phyloP scores from a whole-genome alignment of 129 eudicot species.

The Scalesia atractyloides region DNA sequence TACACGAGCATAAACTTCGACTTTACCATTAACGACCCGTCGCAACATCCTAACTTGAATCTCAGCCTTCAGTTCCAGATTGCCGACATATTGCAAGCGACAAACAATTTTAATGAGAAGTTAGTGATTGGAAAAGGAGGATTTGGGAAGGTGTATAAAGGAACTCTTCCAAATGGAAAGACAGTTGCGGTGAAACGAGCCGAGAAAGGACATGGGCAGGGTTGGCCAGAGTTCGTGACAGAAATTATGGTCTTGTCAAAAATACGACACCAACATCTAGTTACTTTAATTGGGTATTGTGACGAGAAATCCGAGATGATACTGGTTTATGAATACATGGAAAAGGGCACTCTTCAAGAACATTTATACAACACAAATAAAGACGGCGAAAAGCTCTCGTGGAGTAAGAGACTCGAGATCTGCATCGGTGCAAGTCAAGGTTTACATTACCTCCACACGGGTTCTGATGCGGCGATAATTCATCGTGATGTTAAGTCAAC shows the following conservation, averaged over 20 bases:
- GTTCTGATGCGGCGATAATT: slow-evolving; percentile 50
- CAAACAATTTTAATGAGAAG: slow-evolving; percentile 45
- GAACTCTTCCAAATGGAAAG: slow-evolving; percentile 43
- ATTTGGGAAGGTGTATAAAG: slow-evolving; percentile 70
- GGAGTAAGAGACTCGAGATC: slow-evolving; percentile 61
- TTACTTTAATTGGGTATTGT: slow-evolving; percentile 67
- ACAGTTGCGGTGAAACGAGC: slow-evolving; percentile 66
- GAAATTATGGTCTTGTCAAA: slow-evolving; percentile 57
- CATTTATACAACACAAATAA: slow-evolving; percentile 41
- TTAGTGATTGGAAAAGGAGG: slow-evolving; percentile 68
- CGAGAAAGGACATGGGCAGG: slow-evolving; percentile 54
- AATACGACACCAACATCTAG: slow-evolving; percentile 63
- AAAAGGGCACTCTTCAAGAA: slow-evolving; percentile 63
- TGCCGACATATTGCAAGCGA: slow-evolving; percentile 47
- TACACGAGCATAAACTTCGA: slow-evolving; percentile 28
- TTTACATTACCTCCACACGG: slow-evolving; percentile 63
- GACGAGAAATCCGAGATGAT: slow-evolving; percentile 65
- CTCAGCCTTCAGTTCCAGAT: slow-evolving; percentile 50
- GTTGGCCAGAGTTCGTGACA: slow-evolving; percentile 56
- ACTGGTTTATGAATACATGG: slow-evolving; percentile 72
- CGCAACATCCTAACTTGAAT: slow-evolving; percentile 26
- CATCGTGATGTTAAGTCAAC: slow-evolving; percentile 82
- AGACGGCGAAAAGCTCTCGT: slow-evolving; percentile 35
- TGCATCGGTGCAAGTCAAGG: slow-evolving; percentile 68
- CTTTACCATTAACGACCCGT: slow-evolving; percentile 29